Conservation (phyloP, 148 eudicot species). For the Polygonum aviculare region DNA sequence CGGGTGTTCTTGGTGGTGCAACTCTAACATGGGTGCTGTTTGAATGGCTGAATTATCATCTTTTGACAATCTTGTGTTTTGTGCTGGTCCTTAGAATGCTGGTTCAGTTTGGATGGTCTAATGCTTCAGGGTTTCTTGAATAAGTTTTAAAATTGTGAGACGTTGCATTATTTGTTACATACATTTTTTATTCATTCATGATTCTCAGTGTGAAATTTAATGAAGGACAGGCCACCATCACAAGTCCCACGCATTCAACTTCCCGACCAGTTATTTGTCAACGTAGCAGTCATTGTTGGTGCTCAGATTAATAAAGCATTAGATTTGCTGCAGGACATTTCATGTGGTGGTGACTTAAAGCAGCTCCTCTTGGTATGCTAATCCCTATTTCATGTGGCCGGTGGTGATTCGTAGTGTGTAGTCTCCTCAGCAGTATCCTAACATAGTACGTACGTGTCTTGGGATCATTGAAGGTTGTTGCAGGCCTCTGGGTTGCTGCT, state of each 20-base stretch:
- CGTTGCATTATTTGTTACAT: background rate
- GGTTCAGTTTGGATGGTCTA: conserved; percentile 63
- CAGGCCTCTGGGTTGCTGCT: conserved; percentile 58
- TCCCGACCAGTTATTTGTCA: conserved; percentile 55
- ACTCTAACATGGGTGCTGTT: conserved; percentile 71
- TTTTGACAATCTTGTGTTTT: conserved; percentile 51
- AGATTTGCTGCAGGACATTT: conserved; percentile 53
- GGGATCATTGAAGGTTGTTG: conserved; percentile 29
- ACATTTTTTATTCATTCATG: background rate
- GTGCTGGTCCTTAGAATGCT: conserved; percentile 49
- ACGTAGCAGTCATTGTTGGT: conserved; percentile 43
- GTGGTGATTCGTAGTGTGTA: too few species aligned
- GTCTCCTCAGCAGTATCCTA: background rate
- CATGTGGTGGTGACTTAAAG: conserved; percentile 57
- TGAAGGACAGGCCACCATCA: conserved; percentile 37
- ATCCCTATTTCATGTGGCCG: background rate
- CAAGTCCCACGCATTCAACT: conserved; percentile 46
- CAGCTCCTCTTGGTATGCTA: conserved; percentile 50
- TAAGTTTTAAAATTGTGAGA: conserved; percentile 28
- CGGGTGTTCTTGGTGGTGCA: conserved; percentile 51
- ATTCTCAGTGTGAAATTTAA: background rate
- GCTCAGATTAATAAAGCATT: conserved; percentile 46
- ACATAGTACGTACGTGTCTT: background rate
- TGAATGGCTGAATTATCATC: conserved; percentile 76
- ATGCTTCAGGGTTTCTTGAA: conserved; percentile 54